Evolutionary conservation across 306 rosid genomes (phyloP).

Genomic region (Heteromeles arbutifolia): DNA sequence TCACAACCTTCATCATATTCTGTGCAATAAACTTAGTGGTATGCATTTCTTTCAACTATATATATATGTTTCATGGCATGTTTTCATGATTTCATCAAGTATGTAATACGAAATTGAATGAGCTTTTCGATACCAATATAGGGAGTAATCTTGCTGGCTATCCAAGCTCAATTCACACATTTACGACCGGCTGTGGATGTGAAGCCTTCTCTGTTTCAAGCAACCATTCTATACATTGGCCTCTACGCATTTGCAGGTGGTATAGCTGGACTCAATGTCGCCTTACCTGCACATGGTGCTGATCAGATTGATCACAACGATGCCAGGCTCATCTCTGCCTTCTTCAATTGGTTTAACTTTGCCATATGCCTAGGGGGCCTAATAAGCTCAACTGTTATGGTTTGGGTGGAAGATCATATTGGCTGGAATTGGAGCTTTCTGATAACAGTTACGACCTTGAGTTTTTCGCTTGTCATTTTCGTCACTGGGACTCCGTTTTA

Average conservation of each 20-base stretch:
- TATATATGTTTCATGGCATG: no score
- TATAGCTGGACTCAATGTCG: constrained; percentile 26
- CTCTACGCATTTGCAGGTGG: constrained; percentile 25
- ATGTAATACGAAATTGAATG: not conserved
- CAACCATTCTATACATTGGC: constrained; percentile 21
- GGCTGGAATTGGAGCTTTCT: constrained; percentile 31
- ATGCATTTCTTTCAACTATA: not conserved
- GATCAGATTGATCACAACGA: constrained; percentile 30
- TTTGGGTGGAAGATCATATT: constrained; percentile 29
- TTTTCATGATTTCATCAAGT: not conserved
- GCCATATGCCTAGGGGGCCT: constrained; percentile 20
- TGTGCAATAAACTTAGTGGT: constrained; percentile 19
- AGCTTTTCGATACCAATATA: not conserved
- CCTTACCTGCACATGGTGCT: constrained; percentile 41
- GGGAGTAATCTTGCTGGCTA: constrained; percentile 27
- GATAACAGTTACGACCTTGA: constrained; percentile 5
- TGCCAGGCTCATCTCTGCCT: constrained; percentile 23
- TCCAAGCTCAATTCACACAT: constrained; percentile 19
- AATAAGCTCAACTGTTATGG: constrained; percentile 24
- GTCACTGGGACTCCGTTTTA: constrained; percentile 14
- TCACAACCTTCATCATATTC: constrained; percentile 24
- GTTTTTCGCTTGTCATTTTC: constrained; percentile 16
- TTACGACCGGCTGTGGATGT: not conserved
- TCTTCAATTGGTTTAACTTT: constrained; percentile 42
- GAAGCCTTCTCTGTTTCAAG: constrained; percentile 3